Conservation (phyloP, 2,329 filamentous ascomycete species). For the Botrytis porri region DNA sequence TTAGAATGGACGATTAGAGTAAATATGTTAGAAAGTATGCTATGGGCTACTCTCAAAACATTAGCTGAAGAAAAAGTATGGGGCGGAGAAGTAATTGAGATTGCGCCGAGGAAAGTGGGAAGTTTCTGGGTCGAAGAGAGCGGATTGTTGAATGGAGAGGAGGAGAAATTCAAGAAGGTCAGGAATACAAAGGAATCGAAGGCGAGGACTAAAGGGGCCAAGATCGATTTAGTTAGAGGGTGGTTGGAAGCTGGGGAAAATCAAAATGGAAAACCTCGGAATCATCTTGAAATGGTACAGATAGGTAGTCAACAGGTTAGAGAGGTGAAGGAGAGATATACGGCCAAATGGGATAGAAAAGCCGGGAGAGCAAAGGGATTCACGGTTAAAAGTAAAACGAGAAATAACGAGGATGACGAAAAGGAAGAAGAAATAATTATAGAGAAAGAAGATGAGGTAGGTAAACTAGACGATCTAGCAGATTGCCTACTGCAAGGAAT, state of each 20-base stretch:
- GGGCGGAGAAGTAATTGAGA: constrained; percentile 46
- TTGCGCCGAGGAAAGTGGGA: constrained; percentile 54
- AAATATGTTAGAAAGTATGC: constrained; percentile 77
- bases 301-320: constrained; percentile 39
- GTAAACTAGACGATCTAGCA: constrained; percentile 78
- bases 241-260: constrained; percentile 44
- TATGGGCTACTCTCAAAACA: constrained; percentile 66
- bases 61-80: constrained; percentile 47
- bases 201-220: constrained; percentile 52
- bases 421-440: constrained; percentile 22
- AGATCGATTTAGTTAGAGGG: constrained; percentile 59
- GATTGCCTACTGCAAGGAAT: constrained; percentile 77
- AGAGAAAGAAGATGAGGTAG: constrained; percentile 34
- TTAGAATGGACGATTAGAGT: constrained; percentile 82
- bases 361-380: constrained; percentile 35
- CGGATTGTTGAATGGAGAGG: constrained; percentile 18
- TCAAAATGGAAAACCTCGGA: constrained; percentile 6
- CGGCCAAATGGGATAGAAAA: constrained; percentile 36
- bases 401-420: neutral
- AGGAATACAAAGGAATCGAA: constrained; percentile 44
- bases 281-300: constrained; percentile 31
- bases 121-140: constrained; percentile 50
- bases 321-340: constrained; percentile 40
- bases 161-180: constrained; percentile 35
- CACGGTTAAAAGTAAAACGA: constrained; percentile 22